Percentiles rank a stretch among this genome's conserved stretches.
Evolutionary conservation across 441 rosid genomes (phyloP).

Genomic region (Populus hybrid): DNA sequence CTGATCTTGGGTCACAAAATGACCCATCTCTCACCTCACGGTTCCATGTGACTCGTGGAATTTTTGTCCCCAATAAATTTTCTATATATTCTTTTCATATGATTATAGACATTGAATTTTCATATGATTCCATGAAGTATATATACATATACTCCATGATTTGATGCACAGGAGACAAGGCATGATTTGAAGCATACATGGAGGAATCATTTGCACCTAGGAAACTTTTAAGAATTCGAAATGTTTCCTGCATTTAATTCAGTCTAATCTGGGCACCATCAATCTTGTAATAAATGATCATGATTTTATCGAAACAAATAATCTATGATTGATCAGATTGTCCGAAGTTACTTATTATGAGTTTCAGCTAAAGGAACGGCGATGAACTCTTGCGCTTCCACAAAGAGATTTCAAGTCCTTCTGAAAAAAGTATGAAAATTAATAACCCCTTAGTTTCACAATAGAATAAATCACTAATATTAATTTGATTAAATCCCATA

Average conservation of each 20-base stretch:
- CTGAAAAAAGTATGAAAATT: no score
- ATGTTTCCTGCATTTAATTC: not conserved
- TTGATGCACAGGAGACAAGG: not conserved
- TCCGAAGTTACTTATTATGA: not conserved
- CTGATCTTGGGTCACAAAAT: slow-evolving; percentile 6
- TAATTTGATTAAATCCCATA: no score
- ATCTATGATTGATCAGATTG: not conserved
- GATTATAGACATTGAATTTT: not conserved
- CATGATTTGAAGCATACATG: not conserved
- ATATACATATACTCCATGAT: not conserved
- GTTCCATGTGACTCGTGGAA: slow-evolving; percentile 27
- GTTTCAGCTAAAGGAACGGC: no score
- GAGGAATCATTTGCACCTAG: no score
- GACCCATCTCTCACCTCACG: not conserved
- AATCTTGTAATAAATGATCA: not conserved
- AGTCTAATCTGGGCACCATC: not conserved
- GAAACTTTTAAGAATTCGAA: not conserved
- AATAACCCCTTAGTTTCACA: no score
- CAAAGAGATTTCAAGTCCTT: no score
- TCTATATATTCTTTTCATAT: not conserved
- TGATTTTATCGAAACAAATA: not conserved
- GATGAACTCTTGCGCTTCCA: no score
- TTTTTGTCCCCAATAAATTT: slow-evolving; percentile 24
- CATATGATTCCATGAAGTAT: not conserved
- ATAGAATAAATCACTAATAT: no score